Evolutionary conservation across 352 stramenopile genomes (phyloP).

Genomic region (Pythium sp.): DNA sequence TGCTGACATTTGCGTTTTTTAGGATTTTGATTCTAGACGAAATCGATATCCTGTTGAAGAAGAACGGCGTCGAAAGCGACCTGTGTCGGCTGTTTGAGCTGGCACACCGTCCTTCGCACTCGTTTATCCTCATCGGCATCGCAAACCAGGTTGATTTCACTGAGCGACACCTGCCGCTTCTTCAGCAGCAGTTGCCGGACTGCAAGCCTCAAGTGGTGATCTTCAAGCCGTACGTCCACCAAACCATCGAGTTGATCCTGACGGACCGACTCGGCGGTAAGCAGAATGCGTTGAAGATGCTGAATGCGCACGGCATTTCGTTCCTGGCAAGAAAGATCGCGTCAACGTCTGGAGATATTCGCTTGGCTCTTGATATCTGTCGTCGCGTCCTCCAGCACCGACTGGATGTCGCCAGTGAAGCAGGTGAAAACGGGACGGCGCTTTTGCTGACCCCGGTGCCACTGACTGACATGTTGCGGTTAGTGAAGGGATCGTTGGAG

Average conservation of each 20-base stretch:
- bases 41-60: constrained; percentile 71
- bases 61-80: constrained; percentile 64
- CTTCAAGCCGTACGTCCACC: constrained; percentile 77
- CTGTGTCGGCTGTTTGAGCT: constrained; percentile 78
- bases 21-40: constrained; percentile 80
- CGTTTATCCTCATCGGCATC: constrained; percentile 78
- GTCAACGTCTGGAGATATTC: constrained; percentile 72
- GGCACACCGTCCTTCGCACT: constrained; percentile 49
- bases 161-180: constrained; percentile 61
- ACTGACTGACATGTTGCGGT: constrained; percentile 69
- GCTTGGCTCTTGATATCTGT: constrained; percentile 71
- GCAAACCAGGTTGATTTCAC: constrained; percentile 86
- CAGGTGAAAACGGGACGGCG: constrained; percentile 3
- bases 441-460: constrained; percentile 32
- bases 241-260: constrained; percentile 79
- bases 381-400: constrained; percentile 59
- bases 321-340: constrained; percentile 83
- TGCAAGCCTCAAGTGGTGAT: constrained; percentile 64
- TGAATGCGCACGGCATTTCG: constrained; percentile 68
- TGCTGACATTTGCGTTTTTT: not conserved
- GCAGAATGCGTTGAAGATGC: constrained; percentile 35
- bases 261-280: constrained; percentile 60
- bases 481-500: constrained; percentile 71
- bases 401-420: constrained; percentile 18
- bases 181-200: constrained; percentile 50